A percentile compares a stretch with the other conserved stretches of the same genome.
Evolutionary conservation across 73 alveolate genomes (phyloP).

Genomic region (Halteria grandinella): DNA sequence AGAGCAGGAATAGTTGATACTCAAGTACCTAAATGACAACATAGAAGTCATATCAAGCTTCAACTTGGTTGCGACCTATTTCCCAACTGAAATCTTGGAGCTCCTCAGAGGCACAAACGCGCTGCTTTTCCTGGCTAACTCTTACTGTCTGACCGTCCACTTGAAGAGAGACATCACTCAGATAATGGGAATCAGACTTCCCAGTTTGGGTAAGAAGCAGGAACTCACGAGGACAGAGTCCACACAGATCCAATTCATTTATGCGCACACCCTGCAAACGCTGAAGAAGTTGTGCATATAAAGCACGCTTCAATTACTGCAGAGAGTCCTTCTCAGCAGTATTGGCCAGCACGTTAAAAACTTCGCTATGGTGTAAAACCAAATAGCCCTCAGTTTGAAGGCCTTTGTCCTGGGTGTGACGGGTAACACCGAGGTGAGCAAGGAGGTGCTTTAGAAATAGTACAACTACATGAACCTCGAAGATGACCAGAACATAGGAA

Average conservation of each 20-base stretch:
- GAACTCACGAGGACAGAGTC: too few species aligned
- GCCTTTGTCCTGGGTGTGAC: constrained; percentile 10
- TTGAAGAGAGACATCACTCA: constrained; percentile 22
- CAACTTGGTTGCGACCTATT: neutral
- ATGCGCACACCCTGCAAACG: constrained; percentile 1
- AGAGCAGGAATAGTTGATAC: neutral
- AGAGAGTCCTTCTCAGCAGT: neutral
- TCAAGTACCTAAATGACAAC: neutral
- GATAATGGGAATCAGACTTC: too few species aligned
- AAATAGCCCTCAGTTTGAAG: neutral
- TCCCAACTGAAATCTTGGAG: constrained; percentile 13
- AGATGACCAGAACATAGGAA: neutral
- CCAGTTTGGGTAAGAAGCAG: too few species aligned
- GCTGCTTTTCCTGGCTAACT: constrained; percentile 21
- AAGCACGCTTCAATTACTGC: neutral
- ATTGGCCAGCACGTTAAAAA: constrained; percentile 5
- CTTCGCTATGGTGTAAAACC: constrained; percentile 11
- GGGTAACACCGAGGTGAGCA: constrained; percentile 36
- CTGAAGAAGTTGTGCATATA: constrained; percentile 1
- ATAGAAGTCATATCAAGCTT: constrained; percentile 35
- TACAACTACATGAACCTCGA: neutral
- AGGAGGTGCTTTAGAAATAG: constrained; percentile 13
- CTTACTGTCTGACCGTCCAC: constrained; percentile 20
- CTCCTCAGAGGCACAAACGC: constrained; percentile 17
- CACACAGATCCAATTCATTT: too few species aligned